Base-by-base conservation (phyloP, 2,329 filamentous ascomycete genomes). In the Alternaria metachromatica region DNA sequence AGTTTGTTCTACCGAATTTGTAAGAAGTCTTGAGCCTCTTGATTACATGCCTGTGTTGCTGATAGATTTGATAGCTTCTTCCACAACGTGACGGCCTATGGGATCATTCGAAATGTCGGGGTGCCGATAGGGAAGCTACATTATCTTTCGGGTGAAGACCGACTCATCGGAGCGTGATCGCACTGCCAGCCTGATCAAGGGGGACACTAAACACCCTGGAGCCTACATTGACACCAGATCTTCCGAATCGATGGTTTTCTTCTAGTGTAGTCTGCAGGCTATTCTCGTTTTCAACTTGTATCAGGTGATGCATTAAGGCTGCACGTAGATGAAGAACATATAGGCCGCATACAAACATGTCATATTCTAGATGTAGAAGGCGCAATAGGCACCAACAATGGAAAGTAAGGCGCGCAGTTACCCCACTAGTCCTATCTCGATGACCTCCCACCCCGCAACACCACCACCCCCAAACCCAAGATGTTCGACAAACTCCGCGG, bases 401-500 rank as follows among this genome's bases (percentile, higher is more conserved):
- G 37, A 41, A 41, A 41, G 37, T 41, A 41, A 41, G 37, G 37
- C 37, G 37, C 37, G 37, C 37, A 41, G 5, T 18, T 41, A 18
- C 37, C 37, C n/a, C 15, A n/a, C n/a, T 18, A 41, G 37, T 41
- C 15, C 37, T 18, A 4, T 41, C 37, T 41, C 37, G 37, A 41
- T 41, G 10, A 18, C 5, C 37, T 41, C 37, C 18, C 48, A 20
- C 18, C 20, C 5, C 26, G 21, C 53, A 26, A 44, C 20, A 13
- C 18, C 21, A 30, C 2, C 13, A 37, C 20, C 41, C 25, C 23
- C 28, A n/a, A 15, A 21, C 30, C 43, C 26, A 62, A n/a, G 2
- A 69, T 69, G 67, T 68, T 69, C 33, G 65, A 68, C 20, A 65
- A n/a, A 41, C 30, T 69, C 2, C 67, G 67, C 6, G 65, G 58